phyloP scores from a whole-genome alignment of 306 rosid genomes.

The Trifolium subterraneum region DNA sequence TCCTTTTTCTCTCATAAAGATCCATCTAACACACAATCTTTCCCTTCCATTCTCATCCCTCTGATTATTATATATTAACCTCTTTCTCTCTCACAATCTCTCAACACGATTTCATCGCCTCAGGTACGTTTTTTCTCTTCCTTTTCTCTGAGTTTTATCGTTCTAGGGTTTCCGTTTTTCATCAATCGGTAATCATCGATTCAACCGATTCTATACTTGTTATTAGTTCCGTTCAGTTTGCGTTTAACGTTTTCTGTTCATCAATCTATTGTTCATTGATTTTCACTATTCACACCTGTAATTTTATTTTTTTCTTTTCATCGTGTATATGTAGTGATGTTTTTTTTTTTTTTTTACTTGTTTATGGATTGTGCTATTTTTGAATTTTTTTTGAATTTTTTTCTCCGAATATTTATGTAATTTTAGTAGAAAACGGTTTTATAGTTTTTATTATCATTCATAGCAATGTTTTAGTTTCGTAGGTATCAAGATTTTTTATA shows the following conservation, averaged over 20 bases:
- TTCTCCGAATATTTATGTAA: not conserved
- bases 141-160: not conserved
- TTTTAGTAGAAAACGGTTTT: too few species aligned
- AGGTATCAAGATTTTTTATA: not conserved
- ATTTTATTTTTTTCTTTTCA: not conserved
- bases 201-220: not conserved
- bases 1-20: not conserved
- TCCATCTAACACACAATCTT: not conserved
- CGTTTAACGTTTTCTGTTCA: not conserved
- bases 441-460: not conserved
- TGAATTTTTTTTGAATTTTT: not conserved
- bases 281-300: not conserved
- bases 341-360: not conserved
- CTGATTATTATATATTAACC: not conserved
- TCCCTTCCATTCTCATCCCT: conserved; percentile 26
- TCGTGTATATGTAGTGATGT: not conserved
- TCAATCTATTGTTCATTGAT: not conserved
- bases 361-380: not conserved
- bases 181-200: not conserved
- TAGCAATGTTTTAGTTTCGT: not conserved
- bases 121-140: not conserved
- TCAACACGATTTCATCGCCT: not conserved
- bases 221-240: not conserved
- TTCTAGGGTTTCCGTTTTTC: conserved; percentile 36
- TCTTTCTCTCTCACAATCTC: not conserved